Conservation (phyloP, 2,329 filamentous ascomycete species). For the Ploettnerulaceae sp. region DNA sequence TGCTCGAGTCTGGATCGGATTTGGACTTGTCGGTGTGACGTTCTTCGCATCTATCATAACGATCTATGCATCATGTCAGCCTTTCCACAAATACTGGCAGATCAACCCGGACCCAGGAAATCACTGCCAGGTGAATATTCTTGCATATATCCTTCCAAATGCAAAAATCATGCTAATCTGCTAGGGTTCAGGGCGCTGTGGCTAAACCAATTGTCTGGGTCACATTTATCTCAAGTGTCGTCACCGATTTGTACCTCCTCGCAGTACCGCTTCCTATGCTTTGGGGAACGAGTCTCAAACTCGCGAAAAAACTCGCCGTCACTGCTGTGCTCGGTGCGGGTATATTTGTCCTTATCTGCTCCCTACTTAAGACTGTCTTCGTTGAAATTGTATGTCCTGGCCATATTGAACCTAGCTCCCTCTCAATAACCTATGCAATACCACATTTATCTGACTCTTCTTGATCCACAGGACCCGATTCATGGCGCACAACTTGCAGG, state of each 20-base stretch:
- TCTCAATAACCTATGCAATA: background rate
- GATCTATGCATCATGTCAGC: constrained; percentile 47
- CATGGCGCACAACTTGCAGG: constrained; percentile 37
- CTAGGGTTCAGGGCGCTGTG: constrained; percentile 42
- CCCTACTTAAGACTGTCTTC: constrained; percentile 48
- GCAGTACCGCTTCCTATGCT: constrained; percentile 44
- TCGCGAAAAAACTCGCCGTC: constrained; percentile 47
- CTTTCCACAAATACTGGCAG: constrained; percentile 53
- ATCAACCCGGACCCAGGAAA: constrained; percentile 53
- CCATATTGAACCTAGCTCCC: background rate
- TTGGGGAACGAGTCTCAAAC: constrained; percentile 45
- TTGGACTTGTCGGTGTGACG: constrained; percentile 43
- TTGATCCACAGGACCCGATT: constrained; percentile 36
- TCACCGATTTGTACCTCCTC: constrained; percentile 53
- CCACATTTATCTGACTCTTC: constrained; percentile 27
- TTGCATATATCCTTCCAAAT: no score
- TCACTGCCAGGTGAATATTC: constrained; percentile 37
- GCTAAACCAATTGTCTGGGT: constrained; percentile 47
- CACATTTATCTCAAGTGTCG: constrained; percentile 48
- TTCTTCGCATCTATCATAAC: constrained; percentile 47
- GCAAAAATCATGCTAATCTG: constrained; percentile 11
- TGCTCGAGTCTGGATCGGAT: constrained; percentile 40
- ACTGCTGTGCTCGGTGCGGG: constrained; percentile 52
- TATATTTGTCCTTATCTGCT: constrained; percentile 50
- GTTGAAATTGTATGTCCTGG: constrained; percentile 36